Evolutionary conservation across 495 filamentous ascomycete species (phyloP).

Genomic region (Evernia prunastri): DNA sequence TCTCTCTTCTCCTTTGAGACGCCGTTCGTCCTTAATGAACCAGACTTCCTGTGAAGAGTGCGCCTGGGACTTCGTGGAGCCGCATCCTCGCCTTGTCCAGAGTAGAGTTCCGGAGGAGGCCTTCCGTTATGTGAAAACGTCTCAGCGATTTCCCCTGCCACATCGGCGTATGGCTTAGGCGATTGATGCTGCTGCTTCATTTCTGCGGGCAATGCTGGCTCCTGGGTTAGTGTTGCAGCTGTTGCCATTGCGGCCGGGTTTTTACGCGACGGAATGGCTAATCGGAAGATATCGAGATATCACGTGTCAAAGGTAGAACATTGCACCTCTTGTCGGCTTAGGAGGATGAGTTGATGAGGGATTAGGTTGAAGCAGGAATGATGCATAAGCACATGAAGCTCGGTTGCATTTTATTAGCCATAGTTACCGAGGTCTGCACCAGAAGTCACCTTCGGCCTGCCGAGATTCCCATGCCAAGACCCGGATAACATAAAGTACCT

Average conservation of each 20-base stretch:
- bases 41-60: slow-evolving; percentile 21
- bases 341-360: background rate
- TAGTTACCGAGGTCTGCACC: too few species aligned
- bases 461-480: too few species aligned
- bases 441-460: too few species aligned
- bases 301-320: background rate
- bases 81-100: slow-evolving; percentile 24
- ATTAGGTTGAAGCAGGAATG: background rate
- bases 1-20: slow-evolving; percentile 10
- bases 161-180: slow-evolving; percentile 32
- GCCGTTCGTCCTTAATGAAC: slow-evolving; percentile 17
- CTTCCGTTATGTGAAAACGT: background rate
- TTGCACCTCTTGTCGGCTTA: background rate
- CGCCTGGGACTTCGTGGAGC: slow-evolving; percentile 22
- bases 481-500: too few species aligned
- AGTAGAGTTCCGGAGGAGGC: slow-evolving; percentile 14
- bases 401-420: too few species aligned
- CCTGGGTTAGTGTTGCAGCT: slow-evolving; percentile 10
- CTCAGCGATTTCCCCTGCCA: slow-evolving; percentile 23
- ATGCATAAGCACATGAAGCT: background rate
- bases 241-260: slow-evolving; percentile 12
- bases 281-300: background rate
- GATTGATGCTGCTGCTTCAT: slow-evolving; percentile 27
- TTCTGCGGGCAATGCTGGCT: slow-evolving; percentile 22
- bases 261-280: background rate